A percentile compares a stretch with the other conserved stretches of the same genome.
Evolutionary conservation across 306 rosid genomes (phyloP).

Genomic region (Lathyrus oleraceus): DNA sequence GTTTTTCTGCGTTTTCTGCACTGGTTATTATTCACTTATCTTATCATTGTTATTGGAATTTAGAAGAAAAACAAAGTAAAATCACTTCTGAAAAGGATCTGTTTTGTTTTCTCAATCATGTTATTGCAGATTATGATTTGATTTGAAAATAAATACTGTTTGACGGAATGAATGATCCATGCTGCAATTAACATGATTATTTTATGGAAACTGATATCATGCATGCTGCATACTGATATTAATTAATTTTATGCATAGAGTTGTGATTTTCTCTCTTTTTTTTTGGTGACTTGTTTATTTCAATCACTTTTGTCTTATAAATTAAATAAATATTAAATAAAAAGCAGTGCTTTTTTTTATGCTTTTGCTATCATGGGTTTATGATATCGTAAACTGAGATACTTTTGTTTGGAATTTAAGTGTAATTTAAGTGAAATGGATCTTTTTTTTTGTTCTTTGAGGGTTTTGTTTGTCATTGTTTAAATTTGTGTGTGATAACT

Average conservation of each 20-base stretch:
- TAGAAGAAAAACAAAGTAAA: background rate
- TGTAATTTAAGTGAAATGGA: background rate
- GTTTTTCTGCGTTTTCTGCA: too few relatives aligned
- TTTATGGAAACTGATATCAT: slow-evolving; percentile 17
- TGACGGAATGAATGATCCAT: slow-evolving; percentile 2
- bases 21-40: too few relatives aligned
- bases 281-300: slow-evolving; percentile 2
- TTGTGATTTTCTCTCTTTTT: background rate
- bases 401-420: slow-evolving; percentile 22
- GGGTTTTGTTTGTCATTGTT: slow-evolving; percentile 3
- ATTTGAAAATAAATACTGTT: background rate
- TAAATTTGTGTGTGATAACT: background rate
- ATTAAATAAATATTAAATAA: background rate
- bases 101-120: background rate
- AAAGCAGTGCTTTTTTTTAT: slow-evolving; percentile 1
- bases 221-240: slow-evolving; percentile 2
- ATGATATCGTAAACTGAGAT: slow-evolving; percentile 22
- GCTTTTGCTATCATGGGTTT: slow-evolving; percentile 12
- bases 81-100: background rate
- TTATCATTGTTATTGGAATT: too few relatives aligned
- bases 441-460: slow-evolving; percentile 16
- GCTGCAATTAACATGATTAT: slow-evolving; percentile 19
- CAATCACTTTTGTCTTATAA: background rate
- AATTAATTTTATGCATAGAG: background rate
- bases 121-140: background rate